Conservation (phyloP, 306 rosid genomes). For the Dryas alaskensis region DNA sequence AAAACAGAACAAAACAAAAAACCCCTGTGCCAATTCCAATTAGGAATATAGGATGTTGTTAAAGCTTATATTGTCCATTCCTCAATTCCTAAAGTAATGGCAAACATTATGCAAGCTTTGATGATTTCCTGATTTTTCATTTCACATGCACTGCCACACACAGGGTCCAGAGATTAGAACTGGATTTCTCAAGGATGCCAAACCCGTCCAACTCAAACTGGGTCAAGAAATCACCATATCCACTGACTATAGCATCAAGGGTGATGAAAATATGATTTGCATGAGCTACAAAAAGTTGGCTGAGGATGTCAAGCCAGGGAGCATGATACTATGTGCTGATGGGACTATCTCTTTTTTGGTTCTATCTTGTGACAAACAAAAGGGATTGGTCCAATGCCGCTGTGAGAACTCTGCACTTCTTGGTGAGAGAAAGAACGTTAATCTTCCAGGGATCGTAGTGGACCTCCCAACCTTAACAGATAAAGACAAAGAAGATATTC, state of each 20-base stretch:
- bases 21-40: no score
- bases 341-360: slow-evolving; percentile 85
- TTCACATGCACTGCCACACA: slow-evolving; percentile 18
- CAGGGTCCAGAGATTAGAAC: slow-evolving; percentile 99
- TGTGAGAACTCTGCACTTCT: slow-evolving; percentile 93
- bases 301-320: slow-evolving; percentile 85
- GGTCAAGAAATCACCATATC: slow-evolving; percentile 84
- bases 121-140: neutral
- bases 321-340: slow-evolving; percentile 84
- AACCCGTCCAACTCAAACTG: slow-evolving; percentile 69
- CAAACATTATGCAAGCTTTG: neutral
- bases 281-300: slow-evolving; percentile 98
- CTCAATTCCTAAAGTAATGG: neutral
- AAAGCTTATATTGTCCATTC: no score
- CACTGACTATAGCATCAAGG: slow-evolving; percentile 81
- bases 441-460: slow-evolving; percentile 87
- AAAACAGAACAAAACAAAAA: no score
- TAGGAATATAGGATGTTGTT: neutral
- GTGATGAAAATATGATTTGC: slow-evolving; percentile 72
- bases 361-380: slow-evolving; percentile 59
- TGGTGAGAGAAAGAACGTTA: slow-evolving; percentile 95
- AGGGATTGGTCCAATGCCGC: slow-evolving; percentile 71
- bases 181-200: slow-evolving; percentile 84
- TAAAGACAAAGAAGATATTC: slow-evolving; percentile 86
- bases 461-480: slow-evolving; percentile 96